A percentile compares a stretch with the other conserved stretches of the same genome.
phyloP scores from a whole-genome alignment of 2,329 filamentous ascomycete genomes.

The Daldinia sp. region DNA sequence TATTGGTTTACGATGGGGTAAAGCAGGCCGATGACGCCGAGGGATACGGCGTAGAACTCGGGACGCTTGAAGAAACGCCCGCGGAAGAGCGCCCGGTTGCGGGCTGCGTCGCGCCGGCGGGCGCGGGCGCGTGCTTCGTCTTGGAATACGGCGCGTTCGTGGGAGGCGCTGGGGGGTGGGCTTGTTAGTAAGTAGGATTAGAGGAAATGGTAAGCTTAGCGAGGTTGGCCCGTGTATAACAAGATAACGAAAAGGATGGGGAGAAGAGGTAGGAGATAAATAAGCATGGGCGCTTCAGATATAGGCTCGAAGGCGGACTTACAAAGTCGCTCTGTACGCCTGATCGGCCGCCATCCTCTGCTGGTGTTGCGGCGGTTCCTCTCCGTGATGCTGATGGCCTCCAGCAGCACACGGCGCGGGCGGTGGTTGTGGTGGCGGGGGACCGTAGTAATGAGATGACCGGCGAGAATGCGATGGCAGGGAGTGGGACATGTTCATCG shows the following conservation, averaged over 20 bases:
- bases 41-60: slow-evolving; percentile 30
- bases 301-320: neutral
- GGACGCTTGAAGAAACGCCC: slow-evolving; percentile 22
- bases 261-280: neutral
- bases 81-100: slow-evolving; percentile 28
- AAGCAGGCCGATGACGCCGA: slow-evolving; percentile 27
- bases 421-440: neutral
- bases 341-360: slow-evolving; percentile 24
- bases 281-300: neutral
- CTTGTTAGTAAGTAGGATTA: neutral
- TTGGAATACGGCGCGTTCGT: slow-evolving; percentile 36
- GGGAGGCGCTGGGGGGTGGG: slow-evolving; percentile 23
- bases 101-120: slow-evolving; percentile 30
- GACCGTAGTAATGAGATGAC: slow-evolving; percentile 6
- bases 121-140: slow-evolving; percentile 28
- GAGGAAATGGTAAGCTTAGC: neutral
- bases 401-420: slow-evolving; percentile 5
- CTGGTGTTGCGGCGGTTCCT: slow-evolving; percentile 15
- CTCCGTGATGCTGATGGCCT: neutral
- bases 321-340: slow-evolving; percentile 30
- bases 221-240: neutral
- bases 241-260: neutral
- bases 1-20: slow-evolving; percentile 32
- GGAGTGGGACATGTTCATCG: neutral
- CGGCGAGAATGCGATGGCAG: slow-evolving; percentile 6